A percentile compares a stretch with the other conserved stretches of the same genome.
phyloP scores from a whole-genome alignment of 31 red algal species.

The Porphyra umbilicalis region DNA sequence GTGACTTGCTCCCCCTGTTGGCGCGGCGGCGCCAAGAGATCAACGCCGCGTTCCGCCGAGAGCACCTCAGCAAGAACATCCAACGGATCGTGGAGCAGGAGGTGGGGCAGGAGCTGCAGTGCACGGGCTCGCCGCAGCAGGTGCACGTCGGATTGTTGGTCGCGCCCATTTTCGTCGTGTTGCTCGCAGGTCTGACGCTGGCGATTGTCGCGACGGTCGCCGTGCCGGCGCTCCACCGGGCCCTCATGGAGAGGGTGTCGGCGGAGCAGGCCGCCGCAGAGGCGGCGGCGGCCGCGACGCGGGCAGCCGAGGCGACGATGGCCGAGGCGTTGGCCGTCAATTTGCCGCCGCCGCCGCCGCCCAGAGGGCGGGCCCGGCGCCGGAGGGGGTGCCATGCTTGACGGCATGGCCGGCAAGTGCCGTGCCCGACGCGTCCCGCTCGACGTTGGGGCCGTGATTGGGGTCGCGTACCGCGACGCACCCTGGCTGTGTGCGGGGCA shows the following conservation, averaged over 20 bases:
- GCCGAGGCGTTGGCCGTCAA: no score
- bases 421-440: no score
- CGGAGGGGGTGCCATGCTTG: no score
- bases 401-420: no score
- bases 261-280: neutral
- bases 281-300: neutral
- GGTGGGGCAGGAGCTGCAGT: neutral
- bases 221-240: neutral
- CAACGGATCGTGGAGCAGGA: neutral
- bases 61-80: neutral
- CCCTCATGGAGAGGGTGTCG: neutral
- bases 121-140: neutral
- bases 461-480: no score
- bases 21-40: neutral
- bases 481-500: no score
- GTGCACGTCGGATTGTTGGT: neutral
- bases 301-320: no score
- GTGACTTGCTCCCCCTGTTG: no score
- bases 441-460: no score
- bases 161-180: neutral
- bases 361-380: no score
- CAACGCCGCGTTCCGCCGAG: neutral
- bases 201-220: neutral
- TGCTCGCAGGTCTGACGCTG: neutral
- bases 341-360: no score